Percentiles rank a stretch among this genome's conserved stretches.
These are phyloP conservation scores for Oryza officinalis DNA, from an alignment of 176 grass and related monocot species.

Conservation along the genomic window DNA sequence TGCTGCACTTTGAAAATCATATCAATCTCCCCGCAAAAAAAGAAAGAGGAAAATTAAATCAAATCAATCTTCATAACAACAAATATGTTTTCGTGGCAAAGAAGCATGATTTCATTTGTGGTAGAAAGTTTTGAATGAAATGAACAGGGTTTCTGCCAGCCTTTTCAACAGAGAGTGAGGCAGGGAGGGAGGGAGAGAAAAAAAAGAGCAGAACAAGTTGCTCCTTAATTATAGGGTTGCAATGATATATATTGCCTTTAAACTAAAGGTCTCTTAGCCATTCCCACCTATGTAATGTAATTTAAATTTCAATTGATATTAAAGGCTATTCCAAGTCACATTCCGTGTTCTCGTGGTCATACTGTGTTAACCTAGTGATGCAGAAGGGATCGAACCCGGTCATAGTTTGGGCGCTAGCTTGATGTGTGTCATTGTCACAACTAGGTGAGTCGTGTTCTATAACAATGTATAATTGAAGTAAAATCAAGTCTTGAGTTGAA, in stretches of 20 bases:
- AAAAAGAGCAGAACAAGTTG: neutral
- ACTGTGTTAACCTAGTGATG: neutral
- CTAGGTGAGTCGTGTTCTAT: neutral
- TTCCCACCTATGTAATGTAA: neutral
- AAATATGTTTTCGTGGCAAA: neutral
- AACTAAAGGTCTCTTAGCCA: neutral
- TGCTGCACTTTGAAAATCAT: neutral
- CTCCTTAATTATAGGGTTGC: neutral
- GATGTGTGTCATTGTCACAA: neutral
- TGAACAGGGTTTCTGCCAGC: neutral
- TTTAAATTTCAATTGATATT: neutral
- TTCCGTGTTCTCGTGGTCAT: neutral
- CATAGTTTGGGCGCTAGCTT: slow-evolving; percentile 9
- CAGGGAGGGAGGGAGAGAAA: neutral
- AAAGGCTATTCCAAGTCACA: neutral
- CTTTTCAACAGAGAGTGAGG: neutral
- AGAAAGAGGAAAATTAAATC: neutral
- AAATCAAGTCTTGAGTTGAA: neutral
- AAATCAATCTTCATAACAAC: neutral
- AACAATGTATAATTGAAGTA: neutral
- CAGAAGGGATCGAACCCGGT: neutral
- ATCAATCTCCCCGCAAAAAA: neutral
- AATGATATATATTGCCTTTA: neutral
- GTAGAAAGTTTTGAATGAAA: neutral
- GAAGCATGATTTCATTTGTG: neutral